phyloP scores from a whole-genome alignment of 2,329 filamentous ascomycete genomes.

The Dichotomopilus funicola region DNA sequence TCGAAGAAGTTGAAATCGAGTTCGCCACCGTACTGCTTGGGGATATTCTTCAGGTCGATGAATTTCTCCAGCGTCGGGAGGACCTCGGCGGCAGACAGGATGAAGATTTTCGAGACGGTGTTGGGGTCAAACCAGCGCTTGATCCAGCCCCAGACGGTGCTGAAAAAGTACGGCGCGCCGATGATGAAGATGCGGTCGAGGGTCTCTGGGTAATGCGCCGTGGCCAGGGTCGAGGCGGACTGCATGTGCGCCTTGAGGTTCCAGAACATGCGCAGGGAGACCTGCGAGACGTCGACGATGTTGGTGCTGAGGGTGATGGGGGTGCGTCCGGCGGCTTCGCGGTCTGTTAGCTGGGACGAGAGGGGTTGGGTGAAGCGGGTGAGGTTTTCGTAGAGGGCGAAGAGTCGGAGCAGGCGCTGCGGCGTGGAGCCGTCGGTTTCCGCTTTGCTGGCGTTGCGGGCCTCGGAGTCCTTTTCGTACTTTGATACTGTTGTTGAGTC shows the following conservation, averaged over 20 bases:
- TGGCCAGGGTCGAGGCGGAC: constrained; percentile 78
- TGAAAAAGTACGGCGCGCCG: constrained; percentile 84
- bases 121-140: constrained; percentile 94
- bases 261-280: constrained; percentile 92
- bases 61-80: constrained; percentile 70
- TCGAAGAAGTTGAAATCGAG: constrained; percentile 78
- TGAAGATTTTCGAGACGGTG: constrained; percentile 94
- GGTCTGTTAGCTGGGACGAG: constrained; percentile 66
- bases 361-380: constrained; percentile 81
- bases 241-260: constrained; percentile 93
- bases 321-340: constrained; percentile 62
- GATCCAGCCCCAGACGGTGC: constrained; percentile 89
- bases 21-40: constrained; percentile 81
- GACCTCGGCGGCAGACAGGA: constrained; percentile 68
- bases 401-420: constrained; percentile 73
- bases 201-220: constrained; percentile 91
- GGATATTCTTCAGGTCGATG: constrained; percentile 77
- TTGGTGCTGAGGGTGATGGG: constrained; percentile 90
- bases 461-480: constrained; percentile 65
- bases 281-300: constrained; percentile 85
- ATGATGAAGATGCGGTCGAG: constrained; percentile 82
- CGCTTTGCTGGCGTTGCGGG: constrained; percentile 50
- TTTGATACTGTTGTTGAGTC: constrained; percentile 73
- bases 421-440: constrained; percentile 61
- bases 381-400: constrained; percentile 89